Evolutionary conservation across 306 rosid species (phyloP).

Genomic region (Trifolium pratense): DNA sequence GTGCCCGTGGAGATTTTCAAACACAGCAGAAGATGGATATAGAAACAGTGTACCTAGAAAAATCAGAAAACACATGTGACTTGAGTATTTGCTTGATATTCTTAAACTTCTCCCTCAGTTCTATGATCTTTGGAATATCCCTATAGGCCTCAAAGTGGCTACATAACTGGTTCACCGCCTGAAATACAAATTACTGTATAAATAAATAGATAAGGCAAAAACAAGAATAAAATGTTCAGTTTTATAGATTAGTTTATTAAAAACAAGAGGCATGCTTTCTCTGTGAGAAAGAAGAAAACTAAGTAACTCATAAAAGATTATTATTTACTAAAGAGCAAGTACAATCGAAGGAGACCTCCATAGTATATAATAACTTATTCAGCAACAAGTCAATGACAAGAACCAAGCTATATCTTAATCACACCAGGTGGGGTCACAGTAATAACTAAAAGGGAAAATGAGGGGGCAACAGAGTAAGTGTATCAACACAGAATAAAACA

Average conservation of each 20-base stretch:
- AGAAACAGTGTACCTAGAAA: slow-evolving; percentile 70
- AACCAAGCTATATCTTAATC: slow-evolving; percentile 4
- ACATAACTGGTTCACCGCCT: slow-evolving; percentile 98
- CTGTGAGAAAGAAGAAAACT: slow-evolving; percentile 20
- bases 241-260: slow-evolving; percentile 27
- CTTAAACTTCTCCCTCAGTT: slow-evolving; percentile 96
- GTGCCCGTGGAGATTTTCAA: slow-evolving; percentile 33
- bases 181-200: slow-evolving; percentile 48
- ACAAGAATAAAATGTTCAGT: slow-evolving; percentile 11
- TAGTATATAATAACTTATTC: slow-evolving; percentile 14
- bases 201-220: slow-evolving; percentile 33
- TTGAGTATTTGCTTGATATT: slow-evolving; percentile 96
- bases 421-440: slow-evolving; percentile 7
- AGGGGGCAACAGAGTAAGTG: not conserved
- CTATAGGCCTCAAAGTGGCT: slow-evolving; percentile 97
- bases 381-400: slow-evolving; percentile 10
- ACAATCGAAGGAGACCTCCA: slow-evolving; percentile 24
- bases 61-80: slow-evolving; percentile 97
- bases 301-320: slow-evolving; percentile 31
- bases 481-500: not conserved
- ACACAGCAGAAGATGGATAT: slow-evolving; percentile 34
- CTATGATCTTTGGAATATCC: slow-evolving; percentile 96
- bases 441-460: slow-evolving; percentile 15
- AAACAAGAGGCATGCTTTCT: slow-evolving; percentile 33
- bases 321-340: slow-evolving; percentile 18